phyloP scores from a whole-genome alignment of 345 rosid species.

The Lepidium africanum region DNA sequence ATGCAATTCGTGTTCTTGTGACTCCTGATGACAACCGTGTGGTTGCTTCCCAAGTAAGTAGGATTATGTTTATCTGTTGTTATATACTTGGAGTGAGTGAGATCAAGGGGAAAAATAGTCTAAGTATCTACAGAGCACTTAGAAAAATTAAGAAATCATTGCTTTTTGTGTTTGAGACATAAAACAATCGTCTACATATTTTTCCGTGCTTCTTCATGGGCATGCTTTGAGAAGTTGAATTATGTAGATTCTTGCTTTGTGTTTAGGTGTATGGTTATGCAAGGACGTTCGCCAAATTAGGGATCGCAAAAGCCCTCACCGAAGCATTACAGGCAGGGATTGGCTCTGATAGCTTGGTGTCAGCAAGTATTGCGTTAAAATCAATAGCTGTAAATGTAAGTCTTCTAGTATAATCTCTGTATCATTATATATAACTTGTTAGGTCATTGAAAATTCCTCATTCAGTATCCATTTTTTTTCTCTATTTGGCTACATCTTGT shows the following conservation, averaged over 20 bases:
- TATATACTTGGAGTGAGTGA: not conserved
- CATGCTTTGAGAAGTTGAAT: not conserved
- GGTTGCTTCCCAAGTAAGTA: conserved; percentile 88
- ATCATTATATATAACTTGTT: not conserved
- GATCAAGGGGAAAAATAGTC: not conserved
- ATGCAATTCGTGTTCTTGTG: conserved; percentile 64
- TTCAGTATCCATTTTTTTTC: not conserved
- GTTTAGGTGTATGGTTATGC: conserved; percentile 90
- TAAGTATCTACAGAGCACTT: not conserved
- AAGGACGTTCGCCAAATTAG: conserved; percentile 72
- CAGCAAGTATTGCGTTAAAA: conserved; percentile 73
- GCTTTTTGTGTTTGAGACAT: not conserved
- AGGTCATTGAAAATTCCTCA: not conserved
- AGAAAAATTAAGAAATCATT: not conserved
- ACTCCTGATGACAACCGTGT: conserved; percentile 91
- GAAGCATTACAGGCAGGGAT: conserved; percentile 63
- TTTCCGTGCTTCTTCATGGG: not conserved
- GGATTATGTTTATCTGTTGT: not conserved
- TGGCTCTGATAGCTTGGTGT: conserved; percentile 63
- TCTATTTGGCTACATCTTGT: not conserved
- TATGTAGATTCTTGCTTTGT: conserved; percentile 4
- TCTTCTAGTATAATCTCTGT: not conserved
- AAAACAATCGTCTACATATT: not conserved
- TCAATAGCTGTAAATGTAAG: conserved; percentile 86
- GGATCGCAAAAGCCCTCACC: conserved; percentile 63